Conservation (phyloP, 2,329 filamentous ascomycete genomes). For the Penicillium occitanis region DNA sequence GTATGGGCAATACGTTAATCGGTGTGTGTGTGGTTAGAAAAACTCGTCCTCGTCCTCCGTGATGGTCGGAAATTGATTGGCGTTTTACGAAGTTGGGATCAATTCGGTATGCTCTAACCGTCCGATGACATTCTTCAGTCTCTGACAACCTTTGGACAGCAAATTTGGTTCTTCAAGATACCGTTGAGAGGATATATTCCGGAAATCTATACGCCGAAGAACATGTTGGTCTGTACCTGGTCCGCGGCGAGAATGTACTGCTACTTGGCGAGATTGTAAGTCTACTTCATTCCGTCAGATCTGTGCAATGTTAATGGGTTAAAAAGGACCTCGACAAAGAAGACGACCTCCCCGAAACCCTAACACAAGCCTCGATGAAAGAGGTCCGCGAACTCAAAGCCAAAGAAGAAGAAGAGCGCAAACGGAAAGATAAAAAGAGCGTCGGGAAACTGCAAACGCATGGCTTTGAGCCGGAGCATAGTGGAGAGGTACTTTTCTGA, state of each 20-base stretch:
- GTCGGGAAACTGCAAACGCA: conserved; percentile 70
- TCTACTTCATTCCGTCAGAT: not conserved
- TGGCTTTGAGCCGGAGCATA: conserved; percentile 85
- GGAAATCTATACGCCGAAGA: conserved; percentile 78
- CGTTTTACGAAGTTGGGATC: conserved; percentile 92
- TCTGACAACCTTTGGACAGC: conserved; percentile 53
- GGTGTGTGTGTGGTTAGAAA: conserved; percentile 62
- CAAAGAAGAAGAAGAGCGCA: conserved; percentile 67
- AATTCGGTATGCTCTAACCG: conserved; percentile 70
- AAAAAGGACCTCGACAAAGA: conserved; percentile 85
- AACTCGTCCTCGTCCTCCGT: conserved; percentile 85
- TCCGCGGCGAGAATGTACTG: conserved; percentile 95
- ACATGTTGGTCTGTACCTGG: conserved; percentile 80
- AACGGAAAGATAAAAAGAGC: conserved; percentile 69
- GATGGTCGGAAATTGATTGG: conserved; percentile 94
- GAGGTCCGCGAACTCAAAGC: conserved; percentile 72
- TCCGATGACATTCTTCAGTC: not conserved
- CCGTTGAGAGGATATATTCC: conserved; percentile 82
- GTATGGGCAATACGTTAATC: not conserved
- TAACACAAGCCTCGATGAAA: conserved; percentile 64
- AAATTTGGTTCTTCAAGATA: conserved; percentile 92
- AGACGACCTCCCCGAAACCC: conserved; percentile 75
- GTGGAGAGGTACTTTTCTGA: conserved; percentile 71
- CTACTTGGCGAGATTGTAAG: conserved; percentile 82
- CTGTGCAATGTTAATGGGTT: not conserved